A percentile compares a stretch with the other conserved stretches of the same genome.
Conservation (phyloP, 2,329 filamentous ascomycete genomes). For the Venturia carpophila region DNA sequence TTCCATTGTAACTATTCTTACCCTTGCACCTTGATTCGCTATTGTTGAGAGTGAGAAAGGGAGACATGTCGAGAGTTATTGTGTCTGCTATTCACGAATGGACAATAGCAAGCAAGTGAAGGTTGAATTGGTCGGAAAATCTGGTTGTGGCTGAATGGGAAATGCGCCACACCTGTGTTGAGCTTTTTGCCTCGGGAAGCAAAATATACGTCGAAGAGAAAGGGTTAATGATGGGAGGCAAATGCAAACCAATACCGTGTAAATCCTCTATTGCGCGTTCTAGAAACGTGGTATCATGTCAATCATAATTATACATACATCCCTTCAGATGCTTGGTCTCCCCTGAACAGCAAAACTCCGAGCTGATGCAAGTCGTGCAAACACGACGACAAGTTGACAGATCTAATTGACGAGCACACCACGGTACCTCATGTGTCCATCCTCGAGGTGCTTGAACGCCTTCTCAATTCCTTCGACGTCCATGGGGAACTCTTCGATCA, state of each 20-base stretch:
- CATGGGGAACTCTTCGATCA: slow-evolving; percentile 38
- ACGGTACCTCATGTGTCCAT: slow-evolving; percentile 40
- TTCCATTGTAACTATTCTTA: neutral
- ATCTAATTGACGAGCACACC: slow-evolving; percentile 29
- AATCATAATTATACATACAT: neutral
- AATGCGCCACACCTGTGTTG: neutral
- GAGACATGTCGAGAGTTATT: neutral
- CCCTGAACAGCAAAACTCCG: neutral
- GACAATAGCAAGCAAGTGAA: neutral
- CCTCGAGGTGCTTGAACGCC: slow-evolving; percentile 36
- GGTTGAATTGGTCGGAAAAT: neutral
- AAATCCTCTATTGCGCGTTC: neutral
- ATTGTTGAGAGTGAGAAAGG: neutral
- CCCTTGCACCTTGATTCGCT: neutral
- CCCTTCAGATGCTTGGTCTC: neutral
- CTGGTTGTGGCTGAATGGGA: neutral
- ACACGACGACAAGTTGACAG: slow-evolving; percentile 20
- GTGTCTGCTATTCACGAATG: neutral
- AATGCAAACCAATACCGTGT: neutral
- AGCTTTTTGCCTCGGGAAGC: neutral
- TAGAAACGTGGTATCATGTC: neutral
- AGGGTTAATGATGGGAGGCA: neutral
- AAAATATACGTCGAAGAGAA: no score
- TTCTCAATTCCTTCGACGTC: slow-evolving; percentile 32
- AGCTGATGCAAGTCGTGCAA: slow-evolving; percentile 2